Percentiles rank a stretch among this genome's conserved stretches.
Conservation (phyloP, 495 filamentous ascomycete genomes). For the Tuber melanosporum region DNA sequence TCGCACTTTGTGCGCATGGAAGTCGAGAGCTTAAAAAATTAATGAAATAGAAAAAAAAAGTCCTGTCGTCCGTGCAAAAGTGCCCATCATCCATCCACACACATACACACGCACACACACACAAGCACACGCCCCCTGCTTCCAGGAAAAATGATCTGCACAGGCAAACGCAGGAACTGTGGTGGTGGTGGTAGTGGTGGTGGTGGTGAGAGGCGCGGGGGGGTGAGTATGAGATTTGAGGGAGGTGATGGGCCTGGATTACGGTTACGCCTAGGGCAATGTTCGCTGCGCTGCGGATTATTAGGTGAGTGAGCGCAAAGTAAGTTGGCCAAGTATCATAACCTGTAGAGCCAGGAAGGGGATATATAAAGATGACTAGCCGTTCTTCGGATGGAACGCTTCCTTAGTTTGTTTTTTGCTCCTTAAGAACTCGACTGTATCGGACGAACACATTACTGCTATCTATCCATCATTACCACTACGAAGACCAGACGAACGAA, state of each 20-base stretch:
- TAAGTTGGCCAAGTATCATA: not conserved
- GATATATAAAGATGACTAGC: not conserved
- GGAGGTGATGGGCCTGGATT: not conserved
- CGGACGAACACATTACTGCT: not conserved
- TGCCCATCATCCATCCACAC: not conserved
- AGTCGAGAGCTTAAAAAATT: not conserved
- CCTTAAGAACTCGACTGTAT: not conserved
- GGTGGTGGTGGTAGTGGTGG: not conserved
- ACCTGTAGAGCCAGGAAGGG: not conserved
- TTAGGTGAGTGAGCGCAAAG: not conserved
- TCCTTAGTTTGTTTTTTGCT: not conserved
- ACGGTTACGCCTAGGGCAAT: not conserved
- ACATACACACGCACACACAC: not conserved
- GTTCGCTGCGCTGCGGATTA: slow-evolving; percentile 3
- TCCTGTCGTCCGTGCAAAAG: not conserved
- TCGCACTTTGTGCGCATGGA: slow-evolving; percentile 3
- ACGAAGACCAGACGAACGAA: not conserved
- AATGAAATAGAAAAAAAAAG: not conserved
- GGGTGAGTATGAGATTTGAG: not conserved
- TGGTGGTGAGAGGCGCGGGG: not conserved
- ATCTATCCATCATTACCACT: slow-evolving; percentile 1
- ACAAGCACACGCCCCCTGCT: not conserved
- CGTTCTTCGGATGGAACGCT: not conserved
- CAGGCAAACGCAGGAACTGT: slow-evolving; percentile 5
- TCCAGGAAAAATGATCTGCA: not conserved